These are phyloP conservation scores for Monascus ruber DNA, from an alignment of 2,329 filamentous ascomycete species.

Conservation along the genomic window DNA sequence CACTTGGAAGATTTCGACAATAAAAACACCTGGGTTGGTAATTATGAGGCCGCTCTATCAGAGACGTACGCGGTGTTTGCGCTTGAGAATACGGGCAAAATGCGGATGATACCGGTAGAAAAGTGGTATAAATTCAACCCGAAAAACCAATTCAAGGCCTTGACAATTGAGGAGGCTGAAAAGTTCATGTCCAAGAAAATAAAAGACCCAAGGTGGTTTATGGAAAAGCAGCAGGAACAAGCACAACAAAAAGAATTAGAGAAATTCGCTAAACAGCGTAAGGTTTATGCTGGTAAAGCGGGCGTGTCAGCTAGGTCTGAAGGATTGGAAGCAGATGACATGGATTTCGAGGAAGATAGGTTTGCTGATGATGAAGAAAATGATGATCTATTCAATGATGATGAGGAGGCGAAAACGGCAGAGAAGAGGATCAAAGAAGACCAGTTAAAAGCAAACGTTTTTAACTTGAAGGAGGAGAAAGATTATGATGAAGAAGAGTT, in stretches of 20 bases:
- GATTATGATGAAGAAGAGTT: constrained; percentile 58
- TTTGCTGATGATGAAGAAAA: constrained; percentile 87
- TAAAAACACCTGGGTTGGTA: constrained; percentile 87
- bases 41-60: constrained; percentile 79
- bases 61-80: constrained; percentile 69
- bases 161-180: constrained; percentile 77
- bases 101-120: constrained; percentile 81
- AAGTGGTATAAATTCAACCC: constrained; percentile 70
- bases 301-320: constrained; percentile 33
- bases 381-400: constrained; percentile 64
- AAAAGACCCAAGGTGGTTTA: constrained; percentile 68
- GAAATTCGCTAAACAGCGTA: constrained; percentile 38
- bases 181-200: constrained; percentile 69
- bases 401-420: constrained; percentile 65
- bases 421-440: constrained; percentile 64
- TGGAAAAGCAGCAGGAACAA: constrained; percentile 47
- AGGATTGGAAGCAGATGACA: constrained; percentile 50
- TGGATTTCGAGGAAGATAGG: constrained; percentile 58
- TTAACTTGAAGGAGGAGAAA: constrained; percentile 63
- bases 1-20: constrained; percentile 93
- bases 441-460: constrained; percentile 78
- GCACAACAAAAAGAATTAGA: constrained; percentile 49
- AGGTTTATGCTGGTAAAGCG: constrained; percentile 35
- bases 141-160: constrained; percentile 54
- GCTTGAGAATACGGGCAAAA: constrained; percentile 56